phyloP scores from a whole-genome alignment of 177 flowering plant genomes.

The Vitis hybrid region DNA sequence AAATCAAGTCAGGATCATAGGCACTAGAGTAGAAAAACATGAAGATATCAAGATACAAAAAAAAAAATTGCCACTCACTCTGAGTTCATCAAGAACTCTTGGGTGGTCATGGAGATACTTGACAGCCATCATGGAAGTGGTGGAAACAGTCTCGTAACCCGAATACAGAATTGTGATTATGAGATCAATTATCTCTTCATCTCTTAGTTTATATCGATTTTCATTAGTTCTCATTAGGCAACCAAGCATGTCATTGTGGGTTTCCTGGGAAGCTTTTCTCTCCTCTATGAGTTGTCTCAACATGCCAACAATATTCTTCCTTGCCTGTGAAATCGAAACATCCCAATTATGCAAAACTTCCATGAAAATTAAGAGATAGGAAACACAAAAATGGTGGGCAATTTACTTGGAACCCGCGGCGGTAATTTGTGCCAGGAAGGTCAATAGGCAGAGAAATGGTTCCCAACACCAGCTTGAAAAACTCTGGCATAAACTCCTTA shows the following conservation, averaged over 20 bases:
- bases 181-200: conserved; percentile 88
- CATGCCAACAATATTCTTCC: conserved; percentile 57
- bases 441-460: conserved; percentile 84
- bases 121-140: conserved; percentile 98
- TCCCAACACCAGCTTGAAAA: conserved; percentile 74
- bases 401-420: conserved; percentile 64
- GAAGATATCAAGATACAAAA: background rate
- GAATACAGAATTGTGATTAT: conserved; percentile 84
- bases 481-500: conserved; percentile 60
- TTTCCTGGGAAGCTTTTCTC: conserved; percentile 55
- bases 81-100: conserved; percentile 71
- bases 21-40: background rate
- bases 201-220: conserved; percentile 48
- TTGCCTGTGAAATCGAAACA: conserved; percentile 51
- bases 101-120: conserved; percentile 98
- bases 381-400: background rate
- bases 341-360: background rate
- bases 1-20: conserved; percentile 2
- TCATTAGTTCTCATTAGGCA: conserved; percentile 46
- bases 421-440: conserved; percentile 83
- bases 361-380: background rate
- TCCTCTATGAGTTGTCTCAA: conserved; percentile 55
- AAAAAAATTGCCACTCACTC: conserved; percentile 47
- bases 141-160: conserved; percentile 94
- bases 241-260: conserved; percentile 60